Percentiles rank a stretch among this genome's conserved stretches.
These are phyloP conservation scores for Cryptococcus jaspeensis DNA, from an alignment of 1,284 basidiomycete species.

Conservation along the genomic window DNA sequence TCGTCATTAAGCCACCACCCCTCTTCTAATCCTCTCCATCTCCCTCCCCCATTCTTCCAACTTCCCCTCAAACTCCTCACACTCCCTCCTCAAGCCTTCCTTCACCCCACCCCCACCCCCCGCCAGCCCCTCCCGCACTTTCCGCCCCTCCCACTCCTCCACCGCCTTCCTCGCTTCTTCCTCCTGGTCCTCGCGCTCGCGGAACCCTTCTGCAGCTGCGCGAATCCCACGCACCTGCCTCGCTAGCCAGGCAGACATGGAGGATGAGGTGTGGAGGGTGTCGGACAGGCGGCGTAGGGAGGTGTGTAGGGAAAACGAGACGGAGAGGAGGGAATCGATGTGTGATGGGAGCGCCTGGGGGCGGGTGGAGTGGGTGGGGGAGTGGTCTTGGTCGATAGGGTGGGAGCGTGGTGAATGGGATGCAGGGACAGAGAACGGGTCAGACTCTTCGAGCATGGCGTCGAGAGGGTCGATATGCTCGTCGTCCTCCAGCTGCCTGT, in stretches of 20 bases:
- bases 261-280: constrained; percentile 12
- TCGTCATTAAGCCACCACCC: no score
- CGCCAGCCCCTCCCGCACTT: constrained; percentile 7
- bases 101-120: neutral
- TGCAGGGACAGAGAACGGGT: neutral
- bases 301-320: neutral
- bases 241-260: constrained; percentile 9
- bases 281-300: constrained; percentile 12
- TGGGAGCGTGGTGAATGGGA: neutral
- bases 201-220: constrained; percentile 9
- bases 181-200: constrained; percentile 17
- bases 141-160: constrained; percentile 13
- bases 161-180: constrained; percentile 5
- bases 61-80: no score
- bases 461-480: constrained; percentile 2
- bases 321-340: neutral
- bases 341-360: neutral
- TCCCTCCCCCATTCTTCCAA: no score
- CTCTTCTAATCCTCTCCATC: no score
- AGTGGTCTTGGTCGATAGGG: neutral
- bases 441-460: neutral
- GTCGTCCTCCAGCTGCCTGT: neutral
- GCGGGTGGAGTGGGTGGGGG: neutral
- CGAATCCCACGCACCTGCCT: constrained; percentile 17
- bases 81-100: no score